Evolutionary conservation across 129 eudicot genomes (phyloP), one percentile per base, ranked within the genome.

Genomic region (Tagetes patula): DNA sequence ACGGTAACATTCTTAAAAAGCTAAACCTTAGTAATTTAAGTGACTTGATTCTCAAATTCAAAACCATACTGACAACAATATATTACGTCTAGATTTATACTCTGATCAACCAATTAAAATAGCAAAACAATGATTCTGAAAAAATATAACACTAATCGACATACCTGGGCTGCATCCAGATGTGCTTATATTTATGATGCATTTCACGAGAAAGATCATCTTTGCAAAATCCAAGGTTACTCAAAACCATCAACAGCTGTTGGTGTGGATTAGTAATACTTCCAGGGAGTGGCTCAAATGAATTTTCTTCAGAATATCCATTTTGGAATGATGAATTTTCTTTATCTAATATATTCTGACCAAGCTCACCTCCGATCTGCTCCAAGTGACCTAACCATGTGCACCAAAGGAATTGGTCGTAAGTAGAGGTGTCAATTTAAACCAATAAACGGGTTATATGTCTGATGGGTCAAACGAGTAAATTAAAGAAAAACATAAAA

Each of bases 211-310:
- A 83, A 77, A 94, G 96, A 73, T 94, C 97, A 73, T 94, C 98
- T 84, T 87, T 94, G 86, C 98, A 94, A 78, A 82, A 94, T 50
- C 98, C 98, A 73, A 94, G 89, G 79, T 94, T 90, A 71, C 98
- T 94, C 84, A 94, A 85, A 13, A 90, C 98, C 98, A 94, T 94
- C 76, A 94, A 84, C 77, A 90, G 80, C 78, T 80, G 85, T 82
- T 86, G 91, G 81, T 90, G 93, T 36, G 86, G 96, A 85, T 88
- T 87, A 73, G 77, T 62, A 74, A 90, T 50, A 71, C 91, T 86
- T 83, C 90, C 98, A 49, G 92, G 93, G 58, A 85, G 84, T 56
- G 88, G 96, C 70, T 93, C 89, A 56, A 34, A 77, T 42, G 82
- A 74, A 58, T 69, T 84, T 71, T 94, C 93, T 73, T 67, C 80